Evolutionary conservation across 768 basidiomycete species (phyloP).

Genomic region (Kwoniella shandongensis): DNA sequence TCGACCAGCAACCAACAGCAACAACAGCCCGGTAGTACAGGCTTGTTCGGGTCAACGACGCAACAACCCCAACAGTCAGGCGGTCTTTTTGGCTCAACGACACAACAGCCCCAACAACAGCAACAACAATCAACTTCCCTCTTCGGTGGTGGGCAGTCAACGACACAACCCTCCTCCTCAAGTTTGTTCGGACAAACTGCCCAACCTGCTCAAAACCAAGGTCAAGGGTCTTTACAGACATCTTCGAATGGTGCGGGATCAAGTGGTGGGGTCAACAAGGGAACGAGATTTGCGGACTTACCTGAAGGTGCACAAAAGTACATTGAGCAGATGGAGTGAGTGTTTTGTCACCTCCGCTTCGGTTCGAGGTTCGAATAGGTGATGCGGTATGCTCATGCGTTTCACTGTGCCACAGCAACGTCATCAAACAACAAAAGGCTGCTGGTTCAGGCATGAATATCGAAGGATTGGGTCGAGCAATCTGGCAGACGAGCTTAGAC

Average conservation of each 20-base stretch:
- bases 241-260: constrained; percentile 10
- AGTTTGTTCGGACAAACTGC: constrained; percentile 23
- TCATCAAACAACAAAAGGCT: constrained; percentile 41
- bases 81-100: constrained; percentile 16
- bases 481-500: constrained; percentile 38
- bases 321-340: constrained; percentile 47
- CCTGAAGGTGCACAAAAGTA: constrained; percentile 36
- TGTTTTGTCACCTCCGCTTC: background rate
- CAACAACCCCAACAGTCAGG: constrained; percentile 13
- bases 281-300: constrained; percentile 41
- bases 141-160: constrained; percentile 16
- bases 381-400: background rate
- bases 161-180: constrained; percentile 8
- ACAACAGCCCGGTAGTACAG: constrained; percentile 17
- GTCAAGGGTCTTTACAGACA: constrained; percentile 9
- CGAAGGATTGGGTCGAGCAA: constrained; percentile 38
- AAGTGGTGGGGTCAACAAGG: constrained; percentile 31
- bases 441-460: constrained; percentile 30
- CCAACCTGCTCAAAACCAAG: constrained; percentile 9
- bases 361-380: background rate
- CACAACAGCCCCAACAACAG: constrained; percentile 7
- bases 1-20: constrained; percentile 19
- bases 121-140: constrained; percentile 11
- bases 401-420: constrained; percentile 4
- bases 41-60: constrained; percentile 4